Base-by-base conservation (phyloP, 371 early-diverging fungal species). In the Haplosporangium sp. region DNA sequence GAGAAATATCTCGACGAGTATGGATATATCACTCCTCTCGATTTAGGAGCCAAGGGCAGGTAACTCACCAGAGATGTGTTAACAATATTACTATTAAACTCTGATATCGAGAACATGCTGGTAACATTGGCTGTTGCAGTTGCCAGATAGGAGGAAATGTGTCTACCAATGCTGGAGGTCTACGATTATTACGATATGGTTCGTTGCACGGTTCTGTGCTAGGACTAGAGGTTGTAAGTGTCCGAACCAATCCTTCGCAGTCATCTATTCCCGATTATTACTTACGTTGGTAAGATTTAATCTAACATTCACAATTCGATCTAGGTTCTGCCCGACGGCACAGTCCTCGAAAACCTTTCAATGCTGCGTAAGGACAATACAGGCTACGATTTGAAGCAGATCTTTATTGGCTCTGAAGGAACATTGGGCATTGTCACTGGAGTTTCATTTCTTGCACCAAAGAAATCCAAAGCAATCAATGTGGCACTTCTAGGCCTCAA, bases 331-430 rank as follows among this genome's bases (percentile, higher is more conserved):
- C 89, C 99, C 0, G 95, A 97, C 76, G 99, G 99, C 0, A 92
- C 92, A 0, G 84, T 98, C 2, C 82, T 98, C 58, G 91, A 97
- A 45, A 95, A 93, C 47, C 83, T 96, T 45, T 87, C 89, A 3
- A 91, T 94, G 0, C 77, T 95, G 76, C 89, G 92, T 63, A 97
- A 90, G 85, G 98, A 92, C 81, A 98, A 94, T 84, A 94, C 96
- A 11, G 87, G 98, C 0, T 97, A 95, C 66, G 96, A 98, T 77
- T 82, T 98, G 52, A 97, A 98, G 84, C 96, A 98, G 72, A 82
- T 98, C 34, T 97, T 98, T 77, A 96, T 98, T 68, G 99, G 99
- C 2, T 88, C 95, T 1, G 99, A 98, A 76, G 99, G 99, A n/a
- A 95, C 97, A 1, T 77, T 98, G 45, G 98, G 98, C 0, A 83